Evolutionary conservation across 2,329 filamentous ascomycete genomes (phyloP).

Genomic region (Xylaria polymorpha): DNA sequence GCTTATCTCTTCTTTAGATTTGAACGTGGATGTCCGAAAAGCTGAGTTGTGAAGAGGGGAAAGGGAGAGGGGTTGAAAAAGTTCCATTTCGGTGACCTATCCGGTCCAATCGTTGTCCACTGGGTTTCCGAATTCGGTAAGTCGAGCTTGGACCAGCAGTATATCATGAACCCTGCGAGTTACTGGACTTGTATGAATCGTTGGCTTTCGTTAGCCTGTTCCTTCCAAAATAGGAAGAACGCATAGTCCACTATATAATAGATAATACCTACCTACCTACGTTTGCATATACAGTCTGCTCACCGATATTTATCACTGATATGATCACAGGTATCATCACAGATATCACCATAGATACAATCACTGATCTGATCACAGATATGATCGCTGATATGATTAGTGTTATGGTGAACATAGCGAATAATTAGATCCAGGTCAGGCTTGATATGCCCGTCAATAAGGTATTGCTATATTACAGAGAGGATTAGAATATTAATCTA

Average conservation of each 20-base stretch:
- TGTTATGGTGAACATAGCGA: not conserved
- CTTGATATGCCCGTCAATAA: not conserved
- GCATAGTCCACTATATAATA: conserved; percentile 22
- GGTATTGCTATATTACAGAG: no score
- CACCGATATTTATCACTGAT: not conserved
- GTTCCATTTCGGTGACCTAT: not conserved
- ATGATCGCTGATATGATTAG: not conserved
- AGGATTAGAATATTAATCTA: not conserved
- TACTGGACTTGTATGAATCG: not conserved
- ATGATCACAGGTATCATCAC: not conserved
- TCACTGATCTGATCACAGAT: not conserved
- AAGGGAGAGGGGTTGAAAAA: not conserved
- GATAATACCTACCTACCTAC: no score
- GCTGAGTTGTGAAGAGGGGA: not conserved
- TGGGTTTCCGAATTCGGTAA: conserved; percentile 31
- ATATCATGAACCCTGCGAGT: not conserved
- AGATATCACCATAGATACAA: no score
- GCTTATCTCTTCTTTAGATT: not conserved
- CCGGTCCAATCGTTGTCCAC: conserved; percentile 29
- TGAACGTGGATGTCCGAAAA: not conserved
- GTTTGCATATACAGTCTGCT: not conserved
- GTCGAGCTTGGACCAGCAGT: conserved; percentile 30
- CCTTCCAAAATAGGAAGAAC: conserved; percentile 36
- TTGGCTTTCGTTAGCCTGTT: conserved; percentile 22
- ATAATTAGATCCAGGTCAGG: not conserved